Evolutionary conservation across 2,329 filamentous ascomycete species (phyloP), one percentile per base, ranked within the genome.

Genomic region (Epichloe scottii): DNA sequence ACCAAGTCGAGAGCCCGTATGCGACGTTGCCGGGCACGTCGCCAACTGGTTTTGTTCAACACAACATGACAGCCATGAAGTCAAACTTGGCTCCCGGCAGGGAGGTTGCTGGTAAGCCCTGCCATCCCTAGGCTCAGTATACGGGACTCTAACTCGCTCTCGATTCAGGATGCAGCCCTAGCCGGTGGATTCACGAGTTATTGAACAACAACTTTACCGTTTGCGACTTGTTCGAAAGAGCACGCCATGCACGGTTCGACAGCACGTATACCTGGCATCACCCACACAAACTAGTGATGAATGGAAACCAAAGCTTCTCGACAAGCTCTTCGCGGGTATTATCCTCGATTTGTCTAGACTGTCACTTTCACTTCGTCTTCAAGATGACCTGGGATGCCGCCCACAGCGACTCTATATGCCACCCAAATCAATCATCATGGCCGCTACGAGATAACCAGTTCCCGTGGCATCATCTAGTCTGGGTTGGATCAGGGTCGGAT

Each of bases 301-400:
- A 69, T 47, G 68, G 68, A 33, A 70, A 71, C 46, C 69, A 71
- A 51, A 68, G 61, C 54, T 65, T 59, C 34, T 58, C 53, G 1
- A 60, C 61, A 30, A 40, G 51, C 1, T 60, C 58, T 5, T 59
- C 53, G 6, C 60, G 59, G 2, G 34, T 65, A 2, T 50, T 71
- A 1, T 71, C 69, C 4, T 60, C 68, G 3, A 60, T 71, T 8
- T 71, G 69, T 51, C 58, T 69, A 12, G 64, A 68, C 44, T 71
- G 69, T 47, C 66, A 69, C 48, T 68, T 68, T 35, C 69, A 71
- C 55, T 70, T 71, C 48, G 60, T 71, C 48, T 66, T 71, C 56
- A 67, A 62, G 23, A 63, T 67, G 52, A 51, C 56, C 10, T 70
- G 66, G 63, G 60, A 67, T 3, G 55, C 60, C 15, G 48, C 55